Evolutionary conservation across 1,284 basidiomycete genomes (phyloP), one percentile per base, ranked within the genome.

Genomic region (Testicularia cyperi): DNA sequence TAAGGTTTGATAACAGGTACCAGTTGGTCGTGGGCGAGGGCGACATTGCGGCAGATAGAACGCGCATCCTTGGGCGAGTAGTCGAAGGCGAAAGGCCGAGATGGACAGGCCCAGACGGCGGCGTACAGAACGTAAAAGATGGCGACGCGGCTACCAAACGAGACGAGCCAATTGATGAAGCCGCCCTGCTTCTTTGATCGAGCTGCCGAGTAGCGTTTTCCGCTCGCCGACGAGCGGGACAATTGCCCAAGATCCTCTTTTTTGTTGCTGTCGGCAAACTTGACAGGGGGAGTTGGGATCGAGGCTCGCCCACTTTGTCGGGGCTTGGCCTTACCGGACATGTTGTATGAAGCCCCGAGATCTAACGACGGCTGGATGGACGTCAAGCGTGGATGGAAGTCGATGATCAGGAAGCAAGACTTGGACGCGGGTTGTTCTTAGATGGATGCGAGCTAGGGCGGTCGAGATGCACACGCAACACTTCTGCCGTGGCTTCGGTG

Each of bases 81-180:
- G 22, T 69, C 38, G 44, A 74, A 74, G 21, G 61, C 47, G 31
- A 74, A 67, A 5, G 72, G 68, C 16, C 38, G 39, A 13, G 71
- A 65, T n/a, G 67, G 55, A 36, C 72, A 75, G 20, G 51, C 48
- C 64, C 65, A 75, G 3, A 75, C 44, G 2, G 65, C 68, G 7
- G 68, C 58, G 22, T 44, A 57, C 32, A 72, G 51, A 14, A 61
- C 30, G 33, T 62, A 65, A 34, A 62, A 65, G 53, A 65, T 41
- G 40, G 49, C 56, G 44, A 63, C 58, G 18, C 48, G 49, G 20
- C 38, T 49, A 21, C 29, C 36, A 32, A 65, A 62, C 8, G 44
- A 40, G 34, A 61, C 32, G 31, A 70, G 44, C 40, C 47, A 68
- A 37, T 44, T 36, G 31, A 28, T 30, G 34, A 68, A 60, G 35